Evolutionary conservation across 2,329 filamentous ascomycete genomes (phyloP), one percentile per base, ranked within the genome.

Genomic region (Escovopsis sp.): DNA sequence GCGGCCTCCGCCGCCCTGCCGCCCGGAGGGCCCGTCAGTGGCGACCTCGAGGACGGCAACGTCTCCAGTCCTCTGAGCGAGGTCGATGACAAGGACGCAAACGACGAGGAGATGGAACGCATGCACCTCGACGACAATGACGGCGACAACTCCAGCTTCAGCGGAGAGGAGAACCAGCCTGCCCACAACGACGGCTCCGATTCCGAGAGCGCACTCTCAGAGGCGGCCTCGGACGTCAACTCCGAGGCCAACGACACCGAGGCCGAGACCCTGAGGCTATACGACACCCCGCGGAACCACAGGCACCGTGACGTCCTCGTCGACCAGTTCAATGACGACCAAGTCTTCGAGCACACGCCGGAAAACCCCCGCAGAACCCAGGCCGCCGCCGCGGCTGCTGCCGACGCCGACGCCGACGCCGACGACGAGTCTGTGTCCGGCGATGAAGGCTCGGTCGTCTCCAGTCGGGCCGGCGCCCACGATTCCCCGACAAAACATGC

Each of bases 11-110:
- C 65, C 52, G 67, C 68, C 50, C 66, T 68, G 53, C 66, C 70
- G 47, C 67, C 71, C 30, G 43, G 54, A 26, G 51, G 49, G 42
- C 45, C 50, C 47, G 57, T 53, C 49, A 56, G 47, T 44, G 63
- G 64, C 49, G 72, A 73, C 53, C 65, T 67, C 48, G 73, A 74
- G 52, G 77, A 80, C 54, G 84, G 82, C 59, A 80, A 78, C 58
- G 71, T 83, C 42, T 95, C 88, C 34, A 96, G 89, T 62, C 91
- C 87, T 55, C 71, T 96, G 53, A 95, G 86, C 65, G 89, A 95
- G 54, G 84, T 94, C 44, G 87, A 88, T 55, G 85, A 94, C 54
- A 77, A 77, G 54, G 80, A 85, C 48, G 73, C 69, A 36, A 81
- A 85, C 41, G 77, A 83, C 48, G 81, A 82, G 40, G 75, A 75